Base-by-base conservation (phyloP, 352 stramenopile species). In the Phytophthora sansomeana region DNA sequence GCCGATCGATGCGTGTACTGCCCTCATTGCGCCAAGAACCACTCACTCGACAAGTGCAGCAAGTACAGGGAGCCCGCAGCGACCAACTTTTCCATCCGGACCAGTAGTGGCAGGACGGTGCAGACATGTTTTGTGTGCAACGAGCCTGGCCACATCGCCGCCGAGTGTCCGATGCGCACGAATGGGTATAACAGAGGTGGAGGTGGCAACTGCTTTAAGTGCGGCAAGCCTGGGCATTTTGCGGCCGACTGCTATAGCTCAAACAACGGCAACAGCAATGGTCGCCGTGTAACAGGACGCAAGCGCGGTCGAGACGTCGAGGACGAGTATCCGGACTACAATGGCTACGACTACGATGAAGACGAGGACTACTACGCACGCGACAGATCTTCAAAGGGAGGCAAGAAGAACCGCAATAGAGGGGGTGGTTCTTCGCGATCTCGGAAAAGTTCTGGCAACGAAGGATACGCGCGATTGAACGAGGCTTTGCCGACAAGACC, bases 121-220 rank as follows among this genome's bases (percentile, higher is more conserved):
- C 86, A 87, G 64, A 87, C 87, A 69, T 95, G 87, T 58, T 95
- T 87, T 55, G 65, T 87, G 58, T 95, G 87, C 56, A 80, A 90
- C 46, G 75, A 83, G 53, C 38, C 75, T 16, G 87, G 83, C n/a
- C 87, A 95, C 59, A 77, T 95, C 32, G 83, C 83, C 21, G 83
- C 82, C 11, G 76, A 88, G 61, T 95, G 87, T 60, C 80, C 85
- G 9, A 38, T 65, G 11, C 69, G 79, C 11, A 74, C 72, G 28
- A 82, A 73, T 17, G 67, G 67, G 16, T 87, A 90, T 61, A 17
- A 26, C 17, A 61, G 57, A 30, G 67, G 69, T 48, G 72, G 76
- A 58, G 72, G 76, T 55, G 69, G 78, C 29, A 87, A 55, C 28
- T 87, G 76, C 69, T 86, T 81, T 53, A 87, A 85, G 38, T 87